A percentile compares a stretch with the other conserved stretches of the same genome.
phyloP scores from a whole-genome alignment of 306 rosid species.

The Cicer chorassanicum region DNA sequence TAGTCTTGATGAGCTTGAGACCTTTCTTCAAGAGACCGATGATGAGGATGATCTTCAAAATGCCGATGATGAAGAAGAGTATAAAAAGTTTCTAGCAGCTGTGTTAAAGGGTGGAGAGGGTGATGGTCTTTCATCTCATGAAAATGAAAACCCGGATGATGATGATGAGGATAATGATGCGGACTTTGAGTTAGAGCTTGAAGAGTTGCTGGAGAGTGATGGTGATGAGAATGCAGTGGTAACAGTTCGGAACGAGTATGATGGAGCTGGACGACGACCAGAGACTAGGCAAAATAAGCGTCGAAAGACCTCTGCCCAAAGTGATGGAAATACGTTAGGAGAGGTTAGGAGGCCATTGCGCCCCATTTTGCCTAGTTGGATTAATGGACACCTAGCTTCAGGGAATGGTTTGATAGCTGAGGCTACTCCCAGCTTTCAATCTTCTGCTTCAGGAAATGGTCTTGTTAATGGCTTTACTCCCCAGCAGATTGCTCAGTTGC shows the following conservation, averaged over 20 bases:
- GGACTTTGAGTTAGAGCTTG: conserved; percentile 96
- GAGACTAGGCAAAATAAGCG: conserved; percentile 85
- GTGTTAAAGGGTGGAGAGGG: conserved; percentile 77
- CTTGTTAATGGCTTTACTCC: conserved; percentile 79
- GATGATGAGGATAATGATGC: conserved; percentile 96
- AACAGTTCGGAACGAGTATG: conserved; percentile 49
- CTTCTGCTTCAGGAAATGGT: conserved; percentile 58
- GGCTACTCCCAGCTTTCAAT: conserved; percentile 47
- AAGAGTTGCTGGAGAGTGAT: conserved; percentile 92
- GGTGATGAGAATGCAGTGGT: conserved; percentile 59
- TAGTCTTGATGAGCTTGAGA: conserved; percentile 91
- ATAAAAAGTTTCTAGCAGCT: conserved; percentile 84
- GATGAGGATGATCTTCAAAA: conserved; percentile 94
- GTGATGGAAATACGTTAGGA: conserved; percentile 60
- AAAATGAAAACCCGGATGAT: conserved; percentile 72
- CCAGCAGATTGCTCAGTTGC: conserved; percentile 82
- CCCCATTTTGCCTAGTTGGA: conserved; percentile 78
- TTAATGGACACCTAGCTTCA: conserved; percentile 54
- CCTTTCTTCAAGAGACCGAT: conserved; percentile 94
- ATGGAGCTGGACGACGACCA: conserved; percentile 73
- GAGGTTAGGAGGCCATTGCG: conserved; percentile 73
- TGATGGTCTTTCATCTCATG: conserved; percentile 58
- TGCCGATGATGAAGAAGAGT: conserved; percentile 90
- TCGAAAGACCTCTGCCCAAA: conserved; percentile 54
- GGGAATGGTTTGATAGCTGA: conserved; percentile 61